phyloP scores from a whole-genome alignment of 73 alveolate species.

The Paramecium octaurelia region DNA sequence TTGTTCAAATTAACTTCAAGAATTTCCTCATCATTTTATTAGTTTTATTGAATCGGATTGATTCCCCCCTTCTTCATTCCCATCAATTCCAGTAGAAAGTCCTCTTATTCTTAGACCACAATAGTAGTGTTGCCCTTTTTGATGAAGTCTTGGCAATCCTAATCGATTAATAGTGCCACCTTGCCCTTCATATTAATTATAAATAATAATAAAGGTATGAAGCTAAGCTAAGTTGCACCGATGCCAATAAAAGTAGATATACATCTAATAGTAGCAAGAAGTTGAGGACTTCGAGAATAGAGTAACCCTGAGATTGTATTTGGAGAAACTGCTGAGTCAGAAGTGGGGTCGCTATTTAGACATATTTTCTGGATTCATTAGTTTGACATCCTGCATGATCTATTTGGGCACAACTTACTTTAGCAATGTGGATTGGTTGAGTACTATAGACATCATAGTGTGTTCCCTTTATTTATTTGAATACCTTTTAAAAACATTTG shows the following conservation, averaged over 20 bases:
- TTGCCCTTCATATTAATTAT: background rate
- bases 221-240: background rate
- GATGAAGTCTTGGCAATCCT: background rate
- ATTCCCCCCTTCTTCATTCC: background rate
- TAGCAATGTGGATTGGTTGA: background rate
- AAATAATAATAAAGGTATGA: background rate
- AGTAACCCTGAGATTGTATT: conserved; percentile 20
- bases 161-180: background rate
- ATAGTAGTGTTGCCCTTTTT: background rate
- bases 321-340: conserved; percentile 16
- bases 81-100: background rate
- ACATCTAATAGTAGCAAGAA: background rate
- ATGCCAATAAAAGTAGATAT: background rate
- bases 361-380: conserved; percentile 10
- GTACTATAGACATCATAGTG: conserved; percentile 22
- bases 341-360: conserved; percentile 5
- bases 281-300: conserved; percentile 49
- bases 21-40: background rate
- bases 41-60: background rate
- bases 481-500: conserved; percentile 66
- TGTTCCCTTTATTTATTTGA: conserved; percentile 63
- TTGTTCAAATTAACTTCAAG: background rate
- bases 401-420: conserved; percentile 38
- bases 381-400: conserved; percentile 13
- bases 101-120: background rate